Evolutionary conservation across 495 filamentous ascomycete genomes (phyloP), one percentile per base, ranked within the genome.

Genomic region (Penicillium argentinense): DNA sequence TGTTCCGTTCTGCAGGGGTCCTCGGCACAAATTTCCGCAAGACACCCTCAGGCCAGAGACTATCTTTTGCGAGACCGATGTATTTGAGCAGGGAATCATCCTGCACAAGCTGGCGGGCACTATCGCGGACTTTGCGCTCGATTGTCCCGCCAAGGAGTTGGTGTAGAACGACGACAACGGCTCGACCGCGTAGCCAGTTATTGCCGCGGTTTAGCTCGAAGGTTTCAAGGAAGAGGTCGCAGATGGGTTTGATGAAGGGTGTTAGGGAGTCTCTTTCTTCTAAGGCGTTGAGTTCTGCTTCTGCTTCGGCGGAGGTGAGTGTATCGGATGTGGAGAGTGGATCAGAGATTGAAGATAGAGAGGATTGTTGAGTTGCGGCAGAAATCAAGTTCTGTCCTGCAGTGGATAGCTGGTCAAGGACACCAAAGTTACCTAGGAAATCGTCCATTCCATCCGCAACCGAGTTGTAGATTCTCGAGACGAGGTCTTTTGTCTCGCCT

Each of bases 391-490:
- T 97, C 61, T 96, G 91, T 0, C 92, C 90, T 4, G 93, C 89
- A 3, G 92, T 77, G 9, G 91, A 95, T 6, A 98, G 80, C 60
- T 97, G 95, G 54, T 97, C 95, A 9, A 98, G 80, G 0, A 97
- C 89, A 4, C 93, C 89, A 39, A 97, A 91, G 60, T 95, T 97
- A 28, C 95, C 89, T 3, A 96, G 71, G 50, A 97, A 91, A 54
- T 99, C 93, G 67, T 99, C 95, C 91, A 97, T 96, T 24, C 93
- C 95, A 61, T 97, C 92, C 3, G 92, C 82, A 34, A 99, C 91
- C 2, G 91, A 96, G 64, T 92, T 92, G 69, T 97, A 97, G 33
- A 99, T 84, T 12, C 95, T 81, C 0, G 89, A 88, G 33, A 99
- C 91, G 52, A 97, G 88, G 61, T 97, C 95, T 51, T 88, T 88